Evolutionary conservation across 2,329 filamentous ascomycete species (phyloP).

Genomic region (Colletotrichum neosansevieriae): DNA sequence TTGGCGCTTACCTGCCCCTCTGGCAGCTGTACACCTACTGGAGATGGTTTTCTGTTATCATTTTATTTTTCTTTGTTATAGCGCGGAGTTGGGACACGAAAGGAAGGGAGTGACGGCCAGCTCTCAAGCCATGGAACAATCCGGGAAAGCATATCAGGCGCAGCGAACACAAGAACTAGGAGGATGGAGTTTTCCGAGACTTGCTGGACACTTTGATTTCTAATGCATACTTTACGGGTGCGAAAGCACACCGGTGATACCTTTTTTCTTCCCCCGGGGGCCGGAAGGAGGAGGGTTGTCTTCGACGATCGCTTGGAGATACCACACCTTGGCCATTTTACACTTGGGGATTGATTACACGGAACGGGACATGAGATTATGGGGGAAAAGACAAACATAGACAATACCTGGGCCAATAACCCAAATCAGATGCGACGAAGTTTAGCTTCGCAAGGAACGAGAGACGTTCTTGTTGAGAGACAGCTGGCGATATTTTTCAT

Average conservation of each 20-base stretch:
- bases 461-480: not conserved
- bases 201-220: slow-evolving; percentile 24
- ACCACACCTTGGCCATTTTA: slow-evolving; percentile 16
- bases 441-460: not conserved
- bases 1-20: not conserved
- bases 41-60: slow-evolving; percentile 24
- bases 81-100: slow-evolving; percentile 39
- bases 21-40: slow-evolving; percentile 7
- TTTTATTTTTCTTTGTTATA: slow-evolving; percentile 28
- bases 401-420: slow-evolving; percentile 40
- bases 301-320: slow-evolving; percentile 33
- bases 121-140: slow-evolving; percentile 9
- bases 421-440: slow-evolving; percentile 5
- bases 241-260: slow-evolving; percentile 6
- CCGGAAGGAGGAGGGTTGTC: not conserved
- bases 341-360: not conserved
- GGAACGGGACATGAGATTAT: slow-evolving; percentile 7
- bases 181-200: slow-evolving; percentile 38
- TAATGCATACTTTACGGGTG: slow-evolving; percentile 27
- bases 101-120: slow-evolving; percentile 7
- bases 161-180: slow-evolving; percentile 24
- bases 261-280: not conserved
- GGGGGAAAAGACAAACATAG: slow-evolving; percentile 35
- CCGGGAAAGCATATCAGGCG: slow-evolving; percentile 31
- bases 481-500: not conserved